Evolutionary conservation across 2,329 filamentous ascomycete genomes (phyloP).

Genomic region (Venturia aucupariae): DNA sequence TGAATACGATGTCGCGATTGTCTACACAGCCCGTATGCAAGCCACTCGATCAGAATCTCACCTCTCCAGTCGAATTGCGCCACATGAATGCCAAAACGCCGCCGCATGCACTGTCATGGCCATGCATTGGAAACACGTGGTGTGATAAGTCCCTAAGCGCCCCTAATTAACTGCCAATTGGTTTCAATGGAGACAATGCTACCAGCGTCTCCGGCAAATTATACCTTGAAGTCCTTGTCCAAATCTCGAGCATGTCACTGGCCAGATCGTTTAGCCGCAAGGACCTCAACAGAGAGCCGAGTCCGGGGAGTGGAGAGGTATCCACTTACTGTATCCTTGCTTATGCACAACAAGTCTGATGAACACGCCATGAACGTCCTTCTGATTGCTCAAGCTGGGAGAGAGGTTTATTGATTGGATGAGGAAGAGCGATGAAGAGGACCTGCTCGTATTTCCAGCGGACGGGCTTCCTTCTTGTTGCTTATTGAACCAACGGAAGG

Average conservation of each 20-base stretch:
- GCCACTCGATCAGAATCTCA: slow-evolving; percentile 1
- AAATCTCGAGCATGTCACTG: background rate
- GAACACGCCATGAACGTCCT: slow-evolving; percentile 1
- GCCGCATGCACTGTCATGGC: background rate
- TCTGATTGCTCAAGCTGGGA: slow-evolving; percentile 22
- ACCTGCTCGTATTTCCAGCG: background rate
- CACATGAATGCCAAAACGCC: background rate
- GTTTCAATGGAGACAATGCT: background rate
- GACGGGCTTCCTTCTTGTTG: background rate
- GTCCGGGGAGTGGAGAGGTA: background rate
- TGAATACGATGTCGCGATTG: background rate
- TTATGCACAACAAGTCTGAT: slow-evolving; percentile 3
- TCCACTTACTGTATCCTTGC: background rate
- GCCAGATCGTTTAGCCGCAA: background rate
- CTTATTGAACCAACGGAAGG: background rate
- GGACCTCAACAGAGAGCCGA: background rate
- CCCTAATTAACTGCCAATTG: background rate
- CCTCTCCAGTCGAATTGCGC: background rate
- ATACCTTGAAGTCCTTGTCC: background rate
- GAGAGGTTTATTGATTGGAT: background rate
- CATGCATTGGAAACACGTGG: background rate
- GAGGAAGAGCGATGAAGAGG: background rate
- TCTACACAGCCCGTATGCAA: background rate
- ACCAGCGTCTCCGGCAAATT: background rate
- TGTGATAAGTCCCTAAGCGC: background rate